Conservation (phyloP, 768 basidiomycete genomes). For the Epithele typhae region DNA sequence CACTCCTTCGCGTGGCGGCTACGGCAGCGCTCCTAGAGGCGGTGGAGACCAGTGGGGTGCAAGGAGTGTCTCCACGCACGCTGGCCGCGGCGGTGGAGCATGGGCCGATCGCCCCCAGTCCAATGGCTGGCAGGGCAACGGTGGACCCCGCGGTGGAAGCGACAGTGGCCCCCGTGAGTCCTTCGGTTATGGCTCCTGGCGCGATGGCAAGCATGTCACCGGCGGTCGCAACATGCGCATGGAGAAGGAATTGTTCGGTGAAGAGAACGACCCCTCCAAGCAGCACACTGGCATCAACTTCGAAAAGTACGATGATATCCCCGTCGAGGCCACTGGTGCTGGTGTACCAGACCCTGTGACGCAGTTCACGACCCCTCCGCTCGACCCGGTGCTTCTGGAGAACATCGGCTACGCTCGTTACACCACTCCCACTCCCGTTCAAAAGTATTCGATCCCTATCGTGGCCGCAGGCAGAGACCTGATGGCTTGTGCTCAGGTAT, state of each 20-base stretch:
- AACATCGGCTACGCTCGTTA: constrained; percentile 94
- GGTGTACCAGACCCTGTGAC: constrained; percentile 94
- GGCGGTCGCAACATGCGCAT: constrained; percentile 81
- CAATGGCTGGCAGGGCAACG: constrained; percentile 17
- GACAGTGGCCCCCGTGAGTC: constrained; percentile 43
- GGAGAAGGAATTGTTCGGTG: constrained; percentile 96
- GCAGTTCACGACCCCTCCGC: constrained; percentile 81
- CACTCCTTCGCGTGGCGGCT: constrained; percentile 50
- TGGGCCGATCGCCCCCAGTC: constrained; percentile 31
- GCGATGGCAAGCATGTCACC: constrained; percentile 81
- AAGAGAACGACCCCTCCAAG: constrained; percentile 76
- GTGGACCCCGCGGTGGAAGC: constrained; percentile 23
- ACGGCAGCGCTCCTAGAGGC: constrained; percentile 37
- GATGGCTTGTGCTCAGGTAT: constrained; percentile 92
- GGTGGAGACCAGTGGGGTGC: constrained; percentile 31
- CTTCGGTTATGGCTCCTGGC: constrained; percentile 76
- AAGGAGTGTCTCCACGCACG: constrained; percentile 33
- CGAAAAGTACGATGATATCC: constrained; percentile 99
- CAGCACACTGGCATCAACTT: constrained; percentile 99
- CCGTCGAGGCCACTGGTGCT: constrained; percentile 95
- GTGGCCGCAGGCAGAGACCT: constrained; percentile 85
- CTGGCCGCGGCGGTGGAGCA: constrained; percentile 35
- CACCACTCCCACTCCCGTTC: constrained; percentile 94
- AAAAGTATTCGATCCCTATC: constrained; percentile 99
- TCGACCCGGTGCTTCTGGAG: constrained; percentile 91